These are phyloP conservation scores for Scutellaria galericulata DNA, from an alignment of 257 asterid species.

Conservation along the genomic window DNA sequence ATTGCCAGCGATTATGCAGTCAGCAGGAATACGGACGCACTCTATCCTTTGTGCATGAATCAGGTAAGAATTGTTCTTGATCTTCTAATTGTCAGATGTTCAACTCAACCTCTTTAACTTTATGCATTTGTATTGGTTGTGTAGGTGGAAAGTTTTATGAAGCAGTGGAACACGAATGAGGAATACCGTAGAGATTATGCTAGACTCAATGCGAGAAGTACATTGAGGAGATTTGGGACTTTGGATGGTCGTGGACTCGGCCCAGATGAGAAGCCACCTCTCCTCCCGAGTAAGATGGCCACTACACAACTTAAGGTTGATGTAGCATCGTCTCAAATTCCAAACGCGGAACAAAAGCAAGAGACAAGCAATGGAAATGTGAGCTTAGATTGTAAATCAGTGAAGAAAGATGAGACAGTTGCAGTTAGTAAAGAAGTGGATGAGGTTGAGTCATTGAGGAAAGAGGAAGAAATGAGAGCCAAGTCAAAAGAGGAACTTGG, in stretches of 20 bases:
- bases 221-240: constrained; percentile 79
- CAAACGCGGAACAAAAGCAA: constrained; percentile 42
- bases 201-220: constrained; percentile 66
- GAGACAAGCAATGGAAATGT: constrained; percentile 36
- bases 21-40: constrained; percentile 57
- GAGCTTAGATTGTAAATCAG: constrained; percentile 17
- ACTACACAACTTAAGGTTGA: constrained; percentile 39
- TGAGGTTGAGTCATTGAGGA: constrained; percentile 63
- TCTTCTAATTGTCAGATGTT: constrained; percentile 14
- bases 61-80: constrained; percentile 50
- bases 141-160: constrained; percentile 77
- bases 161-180: constrained; percentile 67
- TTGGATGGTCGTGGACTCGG: constrained; percentile 89
- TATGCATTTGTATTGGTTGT: constrained; percentile 14
- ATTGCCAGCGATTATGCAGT: constrained; percentile 61
- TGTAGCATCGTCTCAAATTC: constrained; percentile 37
- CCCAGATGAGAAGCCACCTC: constrained; percentile 74
- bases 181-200: constrained; percentile 75
- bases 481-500: constrained; percentile 76
- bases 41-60: constrained; percentile 58
- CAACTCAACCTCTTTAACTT: constrained; percentile 1
- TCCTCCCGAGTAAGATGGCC: constrained; percentile 52
- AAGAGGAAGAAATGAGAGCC: constrained; percentile 63
- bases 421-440: constrained; percentile 25
- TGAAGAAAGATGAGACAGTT: constrained; percentile 34